phyloP scores from a whole-genome alignment of 768 basidiomycete species.

The Termitomyces sp. region DNA sequence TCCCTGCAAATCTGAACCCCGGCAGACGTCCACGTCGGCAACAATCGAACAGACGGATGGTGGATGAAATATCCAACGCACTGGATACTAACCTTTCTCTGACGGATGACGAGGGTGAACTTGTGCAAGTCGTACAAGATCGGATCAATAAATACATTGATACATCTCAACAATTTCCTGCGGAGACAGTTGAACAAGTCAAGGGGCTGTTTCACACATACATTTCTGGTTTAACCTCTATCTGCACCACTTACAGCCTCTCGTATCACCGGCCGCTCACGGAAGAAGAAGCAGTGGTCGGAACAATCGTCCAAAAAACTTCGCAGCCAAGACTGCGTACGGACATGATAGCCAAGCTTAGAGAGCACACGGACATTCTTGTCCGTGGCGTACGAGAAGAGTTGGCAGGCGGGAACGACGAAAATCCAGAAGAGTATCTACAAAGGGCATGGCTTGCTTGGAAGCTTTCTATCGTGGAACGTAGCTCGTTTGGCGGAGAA shows the following conservation, averaged over 20 bases:
- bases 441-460: constrained; percentile 55
- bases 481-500: constrained; percentile 49
- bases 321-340: constrained; percentile 53
- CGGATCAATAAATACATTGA: constrained; percentile 27
- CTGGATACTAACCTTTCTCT: constrained; percentile 14
- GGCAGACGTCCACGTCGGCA: constrained; percentile 8
- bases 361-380: constrained; percentile 53
- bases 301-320: constrained; percentile 63
- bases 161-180: constrained; percentile 17
- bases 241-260: constrained; percentile 46
- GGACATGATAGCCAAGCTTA: constrained; percentile 51
- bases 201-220: constrained; percentile 38
- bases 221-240: constrained; percentile 40
- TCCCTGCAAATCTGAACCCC: constrained; percentile 30
- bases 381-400: constrained; percentile 48
- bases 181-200: constrained; percentile 25
- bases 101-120: constrained; percentile 16
- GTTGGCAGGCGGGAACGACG: constrained; percentile 43
- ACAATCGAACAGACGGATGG: constrained; percentile 11
- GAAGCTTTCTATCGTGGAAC: constrained; percentile 35
- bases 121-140: constrained; percentile 25
- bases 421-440: constrained; percentile 31
- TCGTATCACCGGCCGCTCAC: constrained; percentile 44
- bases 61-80: constrained; percentile 19
- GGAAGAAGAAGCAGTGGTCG: constrained; percentile 64